Base-by-base conservation (phyloP, 2,329 filamentous ascomycete genomes). In the Myriosclerotinia scirpicola region DNA sequence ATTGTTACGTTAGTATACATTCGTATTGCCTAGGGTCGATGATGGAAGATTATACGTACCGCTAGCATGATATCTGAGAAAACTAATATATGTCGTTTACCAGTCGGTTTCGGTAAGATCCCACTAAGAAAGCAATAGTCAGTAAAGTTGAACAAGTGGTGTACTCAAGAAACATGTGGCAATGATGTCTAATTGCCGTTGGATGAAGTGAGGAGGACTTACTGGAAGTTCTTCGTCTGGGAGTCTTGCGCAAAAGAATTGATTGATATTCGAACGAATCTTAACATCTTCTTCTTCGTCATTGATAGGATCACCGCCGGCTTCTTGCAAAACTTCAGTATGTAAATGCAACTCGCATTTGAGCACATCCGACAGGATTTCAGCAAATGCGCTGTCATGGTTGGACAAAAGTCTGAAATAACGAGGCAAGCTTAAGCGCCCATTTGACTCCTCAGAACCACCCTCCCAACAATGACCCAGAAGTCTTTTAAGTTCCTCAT, bases 241-340 rank as follows among this genome's bases (percentile, higher is more conserved):
- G 12, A 50, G 20, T 36, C 36, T 22, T 50, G 30, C 44, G 14
- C 44, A 61, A 61, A 9, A 50, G 9, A 61, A 61, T 8, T 61
- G 20, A 22, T 61, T 6, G 6, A 1, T 8, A 34, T n/a, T 9
- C 11, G 38, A 2, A 40, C 2, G 38, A 4, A 40, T 40, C 3
- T 9, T 9, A 40, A 2, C 30, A 34, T 34, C 30, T 34, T 40
- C 12, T 4, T 40, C 38, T 9, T 40, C 2, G 12, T 4, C 38
- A 40, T 40, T 12, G 12, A 3, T 40, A 40, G 0, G 3, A 34
- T 30, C 5, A 20, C 30, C 22, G 5, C 15, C 17, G 8, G 20
- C 44, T 46, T n/a, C 20, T 1, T 38, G 7, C 17, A 1, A 2
- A 5, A 1, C 0, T 3, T 26, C 20, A 15, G 0, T 22, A 3